Evolutionary conservation across 441 rosid genomes (phyloP), one percentile per base, ranked within the genome.

Genomic region (Populus hybrid): DNA sequence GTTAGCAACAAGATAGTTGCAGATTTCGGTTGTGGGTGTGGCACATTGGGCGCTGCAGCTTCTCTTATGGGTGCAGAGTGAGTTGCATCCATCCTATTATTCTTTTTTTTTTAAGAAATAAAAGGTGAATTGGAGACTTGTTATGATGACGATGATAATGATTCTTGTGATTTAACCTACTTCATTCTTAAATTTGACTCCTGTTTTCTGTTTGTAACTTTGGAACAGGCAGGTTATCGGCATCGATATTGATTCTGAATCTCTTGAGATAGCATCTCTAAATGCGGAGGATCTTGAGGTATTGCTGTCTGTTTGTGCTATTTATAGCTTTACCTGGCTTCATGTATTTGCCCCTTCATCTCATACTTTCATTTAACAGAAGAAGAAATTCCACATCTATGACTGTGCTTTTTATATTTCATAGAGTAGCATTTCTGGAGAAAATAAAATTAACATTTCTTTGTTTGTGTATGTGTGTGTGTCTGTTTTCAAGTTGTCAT

Each of bases 11-110:
- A 90, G 84, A 87, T 95, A 1, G 97, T 93, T 53, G 99, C 94
- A 0, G 99, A 95, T 92, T 95, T 95, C 75, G 99, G 99, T 2
- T 95, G 99, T 56, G 98, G 99, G 0, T 95, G 99, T 78, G 99
- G 97, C 78, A 93, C 98, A 26, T 79, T 95, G 78, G 88, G 94
- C 84, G 87, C 84, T 83, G 98, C 99, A 23, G 95, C 99, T 83
- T 85, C 93, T 77, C 93, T 95, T 74, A 79, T 95, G 81, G 97
- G 90, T 77, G 98, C 99, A 66, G 90, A 88, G 97, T 93, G 79
- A 87, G 96, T 86, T n/a, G 28, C 66, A 16, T 50, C 59, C 59
- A 14, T 16, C 2, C 59, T 50, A 1, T 50, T 50, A 12, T 50
- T 50, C 2, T n/a, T n/a, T n/a, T 50, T 50, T 14, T 50, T 50